Evolutionary conservation across 805 yeast genomes (phyloP), one percentile per base, ranked within the genome.

Genomic region (Metschnikowia cubensis): DNA sequence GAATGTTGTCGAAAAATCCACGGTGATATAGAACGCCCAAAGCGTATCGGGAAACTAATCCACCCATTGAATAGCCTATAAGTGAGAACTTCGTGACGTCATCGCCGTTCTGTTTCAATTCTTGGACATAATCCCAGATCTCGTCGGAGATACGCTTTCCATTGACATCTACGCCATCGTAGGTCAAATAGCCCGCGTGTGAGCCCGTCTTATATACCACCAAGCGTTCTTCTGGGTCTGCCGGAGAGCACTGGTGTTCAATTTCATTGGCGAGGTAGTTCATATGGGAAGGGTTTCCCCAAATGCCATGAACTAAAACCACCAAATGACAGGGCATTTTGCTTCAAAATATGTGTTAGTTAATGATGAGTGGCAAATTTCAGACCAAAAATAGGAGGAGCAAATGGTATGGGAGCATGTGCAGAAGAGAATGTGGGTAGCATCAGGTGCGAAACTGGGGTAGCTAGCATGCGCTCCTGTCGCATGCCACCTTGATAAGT

Each of bases 61-160:
- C 97, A 25, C 97, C 97, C 51, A 91, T 70, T 0, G 96, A 88
- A 66, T 90, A 91, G 0, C 97, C 97, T 3, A 87, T 76, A 39
- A 91, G 71, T 49, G 95, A 86, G 47, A 91, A 77, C 56, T 82
- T 78, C 13, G 74, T 72, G 13, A 89, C 87, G 6, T 38, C 40
- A 11, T 22, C 21, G 10, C 45, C 52, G 1, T 38, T 36, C 4
- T 35, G 45, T 17, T 21, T 17, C 14, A 51, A 37, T 14, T 34
- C 34, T 14, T 34, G 13, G 14, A 37, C 50, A 50, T 65, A 60
- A 4, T 48, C 57, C 20, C 56, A 36, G 44, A 89, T 82, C 65
- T 89, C 96, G 47, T 77, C 77, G 1, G 86, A 82, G 6, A 87
- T 85, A 20, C 95, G 71, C 45, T 82, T 73, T 1, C 96, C 96